Conservation (phyloP, 106 monocot species). For the Dactylorhiza incarnata region DNA sequence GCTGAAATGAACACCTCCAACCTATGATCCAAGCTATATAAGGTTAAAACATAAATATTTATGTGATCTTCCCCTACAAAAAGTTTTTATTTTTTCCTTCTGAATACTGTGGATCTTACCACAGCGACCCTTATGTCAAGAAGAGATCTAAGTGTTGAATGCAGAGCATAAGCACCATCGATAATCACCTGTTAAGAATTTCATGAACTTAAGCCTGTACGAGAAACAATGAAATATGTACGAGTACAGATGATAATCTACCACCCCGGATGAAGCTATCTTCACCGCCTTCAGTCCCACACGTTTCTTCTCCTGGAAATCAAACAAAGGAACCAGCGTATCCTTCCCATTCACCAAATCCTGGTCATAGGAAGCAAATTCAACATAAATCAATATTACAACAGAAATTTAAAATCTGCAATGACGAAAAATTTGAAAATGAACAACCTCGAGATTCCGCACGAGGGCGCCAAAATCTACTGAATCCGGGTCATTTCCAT, state of each 20-base stretch:
- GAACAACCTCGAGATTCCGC: conserved; percentile 64
- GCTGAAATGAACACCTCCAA: conserved; percentile 98
- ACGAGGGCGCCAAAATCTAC: conserved; percentile 68
- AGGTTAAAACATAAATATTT: not conserved
- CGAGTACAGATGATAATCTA: conserved; percentile 3
- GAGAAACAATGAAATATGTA: not conserved
- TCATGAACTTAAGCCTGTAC: not conserved
- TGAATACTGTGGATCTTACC: conserved; percentile 31
- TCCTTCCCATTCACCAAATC: conserved; percentile 74
- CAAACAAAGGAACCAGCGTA: conserved; percentile 73
- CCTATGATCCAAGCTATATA: conserved; percentile 34
- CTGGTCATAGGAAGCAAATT: conserved; percentile 27
- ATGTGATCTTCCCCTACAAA: not conserved
- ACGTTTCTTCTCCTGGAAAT: conserved; percentile 82
- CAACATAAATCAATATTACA: not conserved
- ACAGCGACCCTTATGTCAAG: conserved; percentile 97
- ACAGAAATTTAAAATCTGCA: conserved; percentile 2
- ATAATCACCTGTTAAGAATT: conserved; percentile 68
- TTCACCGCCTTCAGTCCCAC: conserved; percentile 45
- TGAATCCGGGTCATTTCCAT: conserved; percentile 77
- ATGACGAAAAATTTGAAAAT: not conserved
- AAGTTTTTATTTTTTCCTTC: not conserved
- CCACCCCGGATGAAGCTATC: conserved; percentile 72
- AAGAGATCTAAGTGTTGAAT: conserved; percentile 75
- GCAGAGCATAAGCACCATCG: conserved; percentile 96